Evolutionary conservation across 2,329 filamentous ascomycete species (phyloP).

Genomic region (Pseudocercospora fijiensis): DNA sequence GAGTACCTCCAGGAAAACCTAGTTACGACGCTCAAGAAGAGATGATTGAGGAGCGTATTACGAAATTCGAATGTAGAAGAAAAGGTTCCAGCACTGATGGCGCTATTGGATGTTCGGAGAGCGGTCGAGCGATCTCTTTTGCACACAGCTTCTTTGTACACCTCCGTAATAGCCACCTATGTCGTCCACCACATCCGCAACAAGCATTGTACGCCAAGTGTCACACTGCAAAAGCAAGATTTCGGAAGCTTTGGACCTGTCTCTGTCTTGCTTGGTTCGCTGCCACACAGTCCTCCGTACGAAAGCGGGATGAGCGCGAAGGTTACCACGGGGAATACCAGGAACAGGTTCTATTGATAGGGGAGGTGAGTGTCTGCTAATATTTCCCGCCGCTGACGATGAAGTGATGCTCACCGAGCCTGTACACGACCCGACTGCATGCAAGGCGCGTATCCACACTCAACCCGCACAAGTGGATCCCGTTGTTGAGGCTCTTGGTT

Average conservation of each 20-base stretch:
- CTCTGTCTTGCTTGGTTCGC: background rate
- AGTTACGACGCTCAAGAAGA: constrained; percentile 15
- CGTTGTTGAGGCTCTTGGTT: background rate
- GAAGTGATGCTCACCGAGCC: constrained; percentile 11
- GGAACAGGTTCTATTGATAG: background rate
- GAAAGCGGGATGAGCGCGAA: background rate
- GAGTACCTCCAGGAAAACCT: constrained; percentile 38
- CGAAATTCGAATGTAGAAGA: background rate
- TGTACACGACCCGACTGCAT: constrained; percentile 3
- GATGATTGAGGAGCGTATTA: constrained; percentile 8
- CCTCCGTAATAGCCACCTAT: background rate
- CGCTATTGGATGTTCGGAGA: background rate
- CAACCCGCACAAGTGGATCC: constrained; percentile 4
- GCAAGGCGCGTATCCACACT: background rate
- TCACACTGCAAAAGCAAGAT: constrained; percentile 1
- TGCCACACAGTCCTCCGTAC: background rate
- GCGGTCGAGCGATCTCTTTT: background rate
- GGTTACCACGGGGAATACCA: background rate
- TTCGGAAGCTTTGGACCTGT: background rate
- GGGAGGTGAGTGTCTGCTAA: background rate
- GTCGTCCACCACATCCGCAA: background rate
- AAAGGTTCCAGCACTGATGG: background rate
- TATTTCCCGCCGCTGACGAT: constrained; percentile 11
- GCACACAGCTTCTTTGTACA: constrained; percentile 4
- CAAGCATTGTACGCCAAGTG: background rate